These are phyloP conservation scores for Barnettozyma vustinii DNA, from an alignment of 805 yeast genomes.

Conservation along the genomic window DNA sequence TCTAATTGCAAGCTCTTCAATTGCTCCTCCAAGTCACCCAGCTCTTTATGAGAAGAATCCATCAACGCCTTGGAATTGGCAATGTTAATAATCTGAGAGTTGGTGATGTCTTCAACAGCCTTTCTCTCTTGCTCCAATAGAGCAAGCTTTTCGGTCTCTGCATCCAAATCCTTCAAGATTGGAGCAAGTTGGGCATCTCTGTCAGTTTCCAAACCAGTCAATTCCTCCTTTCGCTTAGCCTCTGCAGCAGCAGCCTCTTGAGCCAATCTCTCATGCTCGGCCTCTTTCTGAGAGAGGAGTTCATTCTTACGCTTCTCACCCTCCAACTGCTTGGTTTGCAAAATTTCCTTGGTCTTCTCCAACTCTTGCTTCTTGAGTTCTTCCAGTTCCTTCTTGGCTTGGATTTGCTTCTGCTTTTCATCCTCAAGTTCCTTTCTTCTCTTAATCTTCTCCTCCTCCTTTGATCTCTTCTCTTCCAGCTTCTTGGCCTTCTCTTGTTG, in stretches of 20 bases:
- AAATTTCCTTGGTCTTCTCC: constrained; percentile 32
- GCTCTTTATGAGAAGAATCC: constrained; percentile 38
- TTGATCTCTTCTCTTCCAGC: constrained; percentile 34
- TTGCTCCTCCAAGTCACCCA: constrained; percentile 31
- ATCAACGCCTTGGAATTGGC: constrained; percentile 38
- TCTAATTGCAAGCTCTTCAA: constrained; percentile 30
- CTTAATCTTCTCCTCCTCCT: constrained; percentile 30
- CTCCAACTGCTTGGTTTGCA: constrained; percentile 29
- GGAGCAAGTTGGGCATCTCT: constrained; percentile 52
- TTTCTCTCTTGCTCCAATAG: constrained; percentile 46
- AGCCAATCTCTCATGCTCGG: constrained; percentile 20
- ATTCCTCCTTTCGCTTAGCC: constrained; percentile 40
- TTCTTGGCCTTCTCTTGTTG: constrained; percentile 33
- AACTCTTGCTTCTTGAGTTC: constrained; percentile 31
- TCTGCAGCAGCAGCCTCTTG: constrained; percentile 34
- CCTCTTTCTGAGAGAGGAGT: constrained; percentile 28
- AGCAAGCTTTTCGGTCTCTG: constrained; percentile 43
- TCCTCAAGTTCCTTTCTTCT: constrained; percentile 32
- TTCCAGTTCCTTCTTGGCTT: constrained; percentile 24
- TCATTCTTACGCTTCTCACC: constrained; percentile 21
- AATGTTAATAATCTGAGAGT: constrained; percentile 39
- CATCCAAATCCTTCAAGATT: constrained; percentile 43
- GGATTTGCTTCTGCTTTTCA: constrained; percentile 27
- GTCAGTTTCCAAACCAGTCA: constrained; percentile 40
- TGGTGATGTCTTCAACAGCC: constrained; percentile 38